Evolutionary conservation across 495 filamentous ascomycete genomes (phyloP).

Genomic region (Lineolata rhizophorae): DNA sequence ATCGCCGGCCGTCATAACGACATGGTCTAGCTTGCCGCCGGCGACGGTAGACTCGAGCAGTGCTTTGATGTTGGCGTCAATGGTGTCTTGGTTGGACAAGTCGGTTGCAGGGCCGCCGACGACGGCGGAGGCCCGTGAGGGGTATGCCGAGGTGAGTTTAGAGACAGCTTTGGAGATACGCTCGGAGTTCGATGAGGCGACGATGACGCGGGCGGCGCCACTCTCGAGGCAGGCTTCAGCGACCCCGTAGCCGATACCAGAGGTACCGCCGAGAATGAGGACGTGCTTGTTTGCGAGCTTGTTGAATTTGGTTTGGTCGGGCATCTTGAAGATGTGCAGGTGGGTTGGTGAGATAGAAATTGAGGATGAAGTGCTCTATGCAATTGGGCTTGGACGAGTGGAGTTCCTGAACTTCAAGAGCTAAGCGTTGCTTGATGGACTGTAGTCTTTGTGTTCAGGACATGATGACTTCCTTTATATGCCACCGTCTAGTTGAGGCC

Average conservation of each 20-base stretch:
- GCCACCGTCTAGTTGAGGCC: no score
- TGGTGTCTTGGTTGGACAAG: conserved; percentile 9
- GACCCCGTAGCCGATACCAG: conserved; percentile 17
- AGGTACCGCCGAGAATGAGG: conserved; percentile 12
- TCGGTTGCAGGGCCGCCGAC: conserved; percentile 9
- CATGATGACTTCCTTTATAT: no score
- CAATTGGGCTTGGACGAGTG: no score
- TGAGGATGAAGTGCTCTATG: no score
- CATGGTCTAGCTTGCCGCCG: conserved; percentile 13
- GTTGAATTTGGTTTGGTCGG: conserved; percentile 9
- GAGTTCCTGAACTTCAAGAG: no score
- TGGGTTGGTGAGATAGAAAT: no score
- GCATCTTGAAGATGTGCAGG: no score
- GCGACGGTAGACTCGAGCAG: conserved; percentile 10
- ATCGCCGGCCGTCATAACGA: conserved; percentile 18
- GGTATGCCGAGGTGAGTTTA: conserved; percentile 11
- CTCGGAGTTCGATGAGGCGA: conserved; percentile 15
- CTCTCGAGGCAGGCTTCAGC: conserved; percentile 18
- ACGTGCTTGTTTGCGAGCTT: conserved; percentile 8
- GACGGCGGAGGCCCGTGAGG: conserved; percentile 8
- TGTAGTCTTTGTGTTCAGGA: no score
- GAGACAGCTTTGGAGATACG: conserved; percentile 11
- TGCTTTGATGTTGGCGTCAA: conserved; percentile 12
- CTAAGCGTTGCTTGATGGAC: no score
- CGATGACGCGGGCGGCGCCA: conserved; percentile 9